A percentile compares a stretch with the other conserved stretches of the same genome.
phyloP scores from a whole-genome alignment of 768 basidiomycete species.

The Suillus tomentosus region DNA sequence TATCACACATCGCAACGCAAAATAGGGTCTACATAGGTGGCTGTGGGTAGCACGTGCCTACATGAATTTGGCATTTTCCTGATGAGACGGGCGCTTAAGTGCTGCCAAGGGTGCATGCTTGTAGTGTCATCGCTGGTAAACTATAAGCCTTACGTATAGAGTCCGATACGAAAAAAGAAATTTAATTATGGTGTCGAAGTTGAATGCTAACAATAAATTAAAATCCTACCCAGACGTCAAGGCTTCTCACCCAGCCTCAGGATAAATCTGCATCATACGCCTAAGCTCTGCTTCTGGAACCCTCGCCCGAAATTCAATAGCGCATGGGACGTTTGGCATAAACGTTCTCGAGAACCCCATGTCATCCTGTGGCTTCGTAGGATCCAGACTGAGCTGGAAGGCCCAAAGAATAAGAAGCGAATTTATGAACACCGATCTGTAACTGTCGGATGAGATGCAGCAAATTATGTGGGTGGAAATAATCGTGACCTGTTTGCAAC shows the following conservation, averaged over 20 bases:
- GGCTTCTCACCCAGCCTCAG: background rate
- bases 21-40: too few species aligned
- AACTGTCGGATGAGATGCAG: background rate
- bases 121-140: too few species aligned
- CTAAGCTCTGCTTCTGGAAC: background rate
- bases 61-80: too few species aligned
- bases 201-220: too few species aligned
- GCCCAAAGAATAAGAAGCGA: background rate
- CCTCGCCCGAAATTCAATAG: background rate
- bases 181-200: too few species aligned
- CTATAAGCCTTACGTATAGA: too few species aligned
- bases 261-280: background rate
- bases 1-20: too few species aligned
- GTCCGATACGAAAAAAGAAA: too few species aligned
- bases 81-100: too few species aligned
- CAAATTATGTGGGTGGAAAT: background rate
- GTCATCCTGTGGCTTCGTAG: conserved; percentile 1
- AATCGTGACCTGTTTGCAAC: background rate
- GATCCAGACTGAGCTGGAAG: background rate
- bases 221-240: too few species aligned
- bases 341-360: background rate
- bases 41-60: too few species aligned
- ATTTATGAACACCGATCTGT: conserved; percentile 1
- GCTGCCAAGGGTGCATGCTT: too few species aligned
- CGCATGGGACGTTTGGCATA: background rate